Percentiles rank a stretch among this genome's conserved stretches.
These are phyloP conservation scores for Calvatia gigantea DNA, from an alignment of 768 basidiomycete species.

Conservation along the genomic window DNA sequence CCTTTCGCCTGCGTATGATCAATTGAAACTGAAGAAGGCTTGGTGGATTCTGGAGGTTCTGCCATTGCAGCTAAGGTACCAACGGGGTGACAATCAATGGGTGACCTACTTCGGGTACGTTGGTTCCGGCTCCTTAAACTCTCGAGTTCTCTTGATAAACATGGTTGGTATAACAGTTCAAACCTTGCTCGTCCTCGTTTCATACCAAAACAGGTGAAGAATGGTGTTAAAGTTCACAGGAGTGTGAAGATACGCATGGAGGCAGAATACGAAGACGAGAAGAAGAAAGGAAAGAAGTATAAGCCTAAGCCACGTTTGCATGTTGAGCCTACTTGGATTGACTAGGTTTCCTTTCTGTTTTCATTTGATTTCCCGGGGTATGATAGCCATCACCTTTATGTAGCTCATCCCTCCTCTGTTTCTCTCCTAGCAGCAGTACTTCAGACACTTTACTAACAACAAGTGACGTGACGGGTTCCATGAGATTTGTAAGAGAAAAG, in stretches of 20 bases:
- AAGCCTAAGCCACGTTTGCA: slow-evolving; percentile 20
- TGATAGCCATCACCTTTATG: neutral
- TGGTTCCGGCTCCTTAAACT: neutral
- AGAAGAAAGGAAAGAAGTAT: slow-evolving; percentile 27
- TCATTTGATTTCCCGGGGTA: neutral
- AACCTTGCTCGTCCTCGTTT: slow-evolving; percentile 34
- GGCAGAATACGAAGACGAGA: slow-evolving; percentile 36
- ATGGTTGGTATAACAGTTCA: slow-evolving; percentile 20
- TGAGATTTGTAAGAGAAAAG: neutral
- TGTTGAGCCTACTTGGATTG: slow-evolving; percentile 22
- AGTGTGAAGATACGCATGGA: slow-evolving; percentile 54
- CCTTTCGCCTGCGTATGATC: slow-evolving; percentile 54
- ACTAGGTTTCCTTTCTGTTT: slow-evolving; percentile 3
- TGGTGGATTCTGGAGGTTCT: slow-evolving; percentile 75
- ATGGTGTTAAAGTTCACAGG: slow-evolving; percentile 46
- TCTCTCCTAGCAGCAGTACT: neutral
- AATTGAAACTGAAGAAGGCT: slow-evolving; percentile 36
- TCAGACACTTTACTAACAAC: neutral
- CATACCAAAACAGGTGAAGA: slow-evolving; percentile 38
- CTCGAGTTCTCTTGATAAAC: neutral
- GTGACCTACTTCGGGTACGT: slow-evolving; percentile 30
- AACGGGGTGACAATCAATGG: slow-evolving; percentile 35
- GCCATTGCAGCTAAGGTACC: slow-evolving; percentile 39
- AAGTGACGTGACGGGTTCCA: neutral
- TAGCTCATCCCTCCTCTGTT: neutral